Evolutionary conservation across 163 green algal species (phyloP).

Genomic region (Chlorella variabilis): DNA sequence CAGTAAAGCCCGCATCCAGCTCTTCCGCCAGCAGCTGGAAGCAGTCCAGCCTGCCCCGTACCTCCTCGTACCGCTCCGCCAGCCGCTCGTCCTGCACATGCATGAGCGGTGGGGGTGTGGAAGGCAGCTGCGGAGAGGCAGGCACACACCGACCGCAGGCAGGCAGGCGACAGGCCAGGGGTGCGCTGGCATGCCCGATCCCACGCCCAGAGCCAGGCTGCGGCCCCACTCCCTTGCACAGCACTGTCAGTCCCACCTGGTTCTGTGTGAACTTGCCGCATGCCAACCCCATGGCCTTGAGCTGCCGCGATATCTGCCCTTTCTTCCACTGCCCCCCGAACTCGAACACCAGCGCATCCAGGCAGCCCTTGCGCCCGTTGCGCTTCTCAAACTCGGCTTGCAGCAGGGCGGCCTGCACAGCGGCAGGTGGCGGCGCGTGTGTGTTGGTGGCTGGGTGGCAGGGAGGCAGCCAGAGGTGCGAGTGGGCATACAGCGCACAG

Average conservation of each 20-base stretch:
- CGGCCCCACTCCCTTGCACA: too few species aligned
- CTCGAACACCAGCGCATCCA: slow-evolving; percentile 36
- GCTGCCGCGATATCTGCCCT: slow-evolving; percentile 48
- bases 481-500: too few species aligned
- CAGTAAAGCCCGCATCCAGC: slow-evolving; percentile 58
- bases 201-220: too few species aligned
- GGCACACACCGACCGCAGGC: too few species aligned
- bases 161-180: too few species aligned
- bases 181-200: too few species aligned
- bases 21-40: slow-evolving; percentile 53
- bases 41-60: slow-evolving; percentile 39
- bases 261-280: slow-evolving; percentile 55
- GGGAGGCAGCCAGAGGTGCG: too few species aligned
- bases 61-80: slow-evolving; percentile 41
- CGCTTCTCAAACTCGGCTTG: slow-evolving; percentile 55
- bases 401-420: slow-evolving; percentile 38
- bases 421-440: too few species aligned
- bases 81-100: slow-evolving; percentile 40
- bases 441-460: too few species aligned
- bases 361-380: slow-evolving; percentile 58
- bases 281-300: slow-evolving; percentile 60
- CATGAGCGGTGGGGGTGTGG: too few species aligned
- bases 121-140: too few species aligned
- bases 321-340: slow-evolving; percentile 51
- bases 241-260: slow-evolving; percentile 44